These are phyloP conservation scores for Hypholoma sublateritium DNA, from an alignment of 768 basidiomycete genomes.

Conservation along the genomic window DNA sequence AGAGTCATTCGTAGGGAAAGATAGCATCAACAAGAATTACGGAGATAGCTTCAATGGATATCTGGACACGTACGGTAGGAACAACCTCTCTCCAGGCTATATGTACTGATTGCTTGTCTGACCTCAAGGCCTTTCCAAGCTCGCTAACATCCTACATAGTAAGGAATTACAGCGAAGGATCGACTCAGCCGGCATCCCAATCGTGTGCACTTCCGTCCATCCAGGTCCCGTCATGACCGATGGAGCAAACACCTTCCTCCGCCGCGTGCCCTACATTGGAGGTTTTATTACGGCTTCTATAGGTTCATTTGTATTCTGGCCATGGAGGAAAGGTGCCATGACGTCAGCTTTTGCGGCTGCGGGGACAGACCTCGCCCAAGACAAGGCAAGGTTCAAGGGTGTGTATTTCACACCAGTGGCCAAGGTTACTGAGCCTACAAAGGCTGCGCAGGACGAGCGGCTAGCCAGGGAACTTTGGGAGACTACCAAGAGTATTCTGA, in stretches of 20 bases:
- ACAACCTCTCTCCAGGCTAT: too few relatives aligned
- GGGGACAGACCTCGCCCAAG: slow-evolving; percentile 28
- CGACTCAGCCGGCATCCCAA: slow-evolving; percentile 30
- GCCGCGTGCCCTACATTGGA: slow-evolving; percentile 7
- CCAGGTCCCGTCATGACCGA: slow-evolving; percentile 40
- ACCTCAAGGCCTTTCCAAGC: slow-evolving; percentile 41
- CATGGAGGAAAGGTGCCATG: slow-evolving; percentile 31
- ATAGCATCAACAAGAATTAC: slow-evolving; percentile 32
- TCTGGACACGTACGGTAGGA: slow-evolving; percentile 32
- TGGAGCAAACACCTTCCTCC: slow-evolving; percentile 11
- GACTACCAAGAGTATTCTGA: slow-evolving; percentile 33
- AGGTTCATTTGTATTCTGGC: slow-evolving; percentile 13
- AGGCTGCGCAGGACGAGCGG: slow-evolving; percentile 27
- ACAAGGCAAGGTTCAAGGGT: slow-evolving; percentile 33
- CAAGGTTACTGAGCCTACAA: slow-evolving; percentile 23
- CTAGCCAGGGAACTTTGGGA: slow-evolving; percentile 39
- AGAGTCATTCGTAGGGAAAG: slow-evolving; percentile 4
- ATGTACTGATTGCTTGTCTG: too few relatives aligned
- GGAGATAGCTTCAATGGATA: slow-evolving; percentile 18
- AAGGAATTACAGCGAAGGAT: slow-evolving; percentile 50
- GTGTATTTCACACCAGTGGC: slow-evolving; percentile 36
- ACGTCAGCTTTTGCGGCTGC: slow-evolving; percentile 40
- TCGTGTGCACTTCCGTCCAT: slow-evolving; percentile 39
- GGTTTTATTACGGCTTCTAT: slow-evolving; percentile 10
- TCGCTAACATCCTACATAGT: slow-evolving; percentile 50